phyloP scores from a whole-genome alignment of 2,329 filamentous ascomycete species.

The Alternaria rosae region DNA sequence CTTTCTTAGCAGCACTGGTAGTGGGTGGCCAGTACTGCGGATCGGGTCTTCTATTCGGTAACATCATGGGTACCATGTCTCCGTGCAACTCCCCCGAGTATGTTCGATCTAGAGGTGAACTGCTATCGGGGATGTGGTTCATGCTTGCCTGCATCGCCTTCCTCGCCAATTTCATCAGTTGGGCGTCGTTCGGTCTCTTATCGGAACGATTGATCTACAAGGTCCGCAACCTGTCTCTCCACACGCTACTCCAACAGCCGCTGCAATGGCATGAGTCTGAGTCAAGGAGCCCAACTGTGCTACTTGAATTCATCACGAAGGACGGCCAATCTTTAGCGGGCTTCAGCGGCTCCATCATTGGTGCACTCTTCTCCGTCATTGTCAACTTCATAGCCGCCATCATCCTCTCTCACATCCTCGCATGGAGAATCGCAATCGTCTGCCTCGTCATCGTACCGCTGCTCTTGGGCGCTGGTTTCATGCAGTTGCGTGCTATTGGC shows the following conservation, averaged over 20 bases:
- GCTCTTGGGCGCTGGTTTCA: constrained; percentile 71
- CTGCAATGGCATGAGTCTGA: constrained; percentile 75
- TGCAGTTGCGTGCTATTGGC: constrained; percentile 70
- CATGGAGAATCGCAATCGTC: constrained; percentile 79
- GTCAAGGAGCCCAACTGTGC: constrained; percentile 65
- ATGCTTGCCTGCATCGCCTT: constrained; percentile 67
- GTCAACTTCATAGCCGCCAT: constrained; percentile 74
- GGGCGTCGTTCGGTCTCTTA: constrained; percentile 64
- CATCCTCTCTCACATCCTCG: constrained; percentile 72
- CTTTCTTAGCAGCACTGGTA: constrained; percentile 59
- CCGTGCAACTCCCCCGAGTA: constrained; percentile 59
- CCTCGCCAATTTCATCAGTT: constrained; percentile 67
- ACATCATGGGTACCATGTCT: constrained; percentile 65
- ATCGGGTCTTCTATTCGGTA: constrained; percentile 67
- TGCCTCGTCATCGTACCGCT: constrained; percentile 73
- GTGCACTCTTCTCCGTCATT: constrained; percentile 71
- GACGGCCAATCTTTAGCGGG: constrained; percentile 73
- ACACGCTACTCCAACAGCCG: constrained; percentile 70
- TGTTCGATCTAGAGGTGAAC: constrained; percentile 59
- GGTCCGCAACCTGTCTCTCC: constrained; percentile 69
- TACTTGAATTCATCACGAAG: constrained; percentile 73
- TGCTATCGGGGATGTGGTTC: constrained; percentile 68
- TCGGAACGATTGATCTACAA: constrained; percentile 71
- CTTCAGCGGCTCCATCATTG: constrained; percentile 74
- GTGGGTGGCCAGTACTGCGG: constrained; percentile 66